Percentiles rank a stretch among this genome's conserved stretches.
Evolutionary conservation across 2,329 filamentous ascomycete genomes (phyloP).

Genomic region (Alternaria conjuncta): DNA sequence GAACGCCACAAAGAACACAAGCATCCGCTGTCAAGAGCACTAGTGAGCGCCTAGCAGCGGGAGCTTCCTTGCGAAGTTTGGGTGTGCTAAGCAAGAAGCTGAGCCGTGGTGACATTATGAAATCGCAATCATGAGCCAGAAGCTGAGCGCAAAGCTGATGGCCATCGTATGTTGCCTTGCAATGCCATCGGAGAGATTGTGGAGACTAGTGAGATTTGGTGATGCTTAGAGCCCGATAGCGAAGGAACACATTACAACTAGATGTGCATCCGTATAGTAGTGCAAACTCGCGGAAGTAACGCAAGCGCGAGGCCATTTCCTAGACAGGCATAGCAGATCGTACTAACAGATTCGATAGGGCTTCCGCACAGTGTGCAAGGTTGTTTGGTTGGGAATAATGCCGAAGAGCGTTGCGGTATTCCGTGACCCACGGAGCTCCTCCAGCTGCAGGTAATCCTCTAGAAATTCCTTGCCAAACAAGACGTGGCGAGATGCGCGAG

Average conservation of each 20-base stretch:
- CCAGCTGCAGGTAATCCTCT: slow-evolving; percentile 22
- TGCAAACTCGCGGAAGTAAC: slow-evolving; percentile 2
- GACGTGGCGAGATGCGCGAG: neutral
- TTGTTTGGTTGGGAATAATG: slow-evolving; percentile 13
- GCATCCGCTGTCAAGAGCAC: slow-evolving; percentile 21
- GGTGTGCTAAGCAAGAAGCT: slow-evolving; percentile 3
- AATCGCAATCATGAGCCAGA: slow-evolving; percentile 2
- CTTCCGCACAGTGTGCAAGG: neutral
- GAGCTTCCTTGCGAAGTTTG: slow-evolving; percentile 13
- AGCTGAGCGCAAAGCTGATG: slow-evolving; percentile 7
- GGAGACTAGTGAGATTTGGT: slow-evolving; percentile 12
- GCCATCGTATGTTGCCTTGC: slow-evolving; percentile 3
- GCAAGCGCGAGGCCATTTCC: neutral
- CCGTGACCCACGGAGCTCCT: slow-evolving; percentile 8
- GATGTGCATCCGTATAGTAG: slow-evolving; percentile 13
- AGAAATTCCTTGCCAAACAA: slow-evolving; percentile 6
- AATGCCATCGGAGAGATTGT: neutral
- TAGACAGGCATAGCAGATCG: neutral
- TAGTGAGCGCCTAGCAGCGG: slow-evolving; percentile 27
- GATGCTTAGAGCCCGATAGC: slow-evolving; percentile 9
- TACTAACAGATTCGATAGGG: neutral
- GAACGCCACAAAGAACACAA: slow-evolving; percentile 22
- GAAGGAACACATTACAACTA: slow-evolving; percentile 21
- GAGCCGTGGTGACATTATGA: slow-evolving; percentile 1
- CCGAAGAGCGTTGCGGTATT: slow-evolving; percentile 4